Conservation (phyloP, 1,284 basidiomycete species). For the Jaminaea rosea region DNA sequence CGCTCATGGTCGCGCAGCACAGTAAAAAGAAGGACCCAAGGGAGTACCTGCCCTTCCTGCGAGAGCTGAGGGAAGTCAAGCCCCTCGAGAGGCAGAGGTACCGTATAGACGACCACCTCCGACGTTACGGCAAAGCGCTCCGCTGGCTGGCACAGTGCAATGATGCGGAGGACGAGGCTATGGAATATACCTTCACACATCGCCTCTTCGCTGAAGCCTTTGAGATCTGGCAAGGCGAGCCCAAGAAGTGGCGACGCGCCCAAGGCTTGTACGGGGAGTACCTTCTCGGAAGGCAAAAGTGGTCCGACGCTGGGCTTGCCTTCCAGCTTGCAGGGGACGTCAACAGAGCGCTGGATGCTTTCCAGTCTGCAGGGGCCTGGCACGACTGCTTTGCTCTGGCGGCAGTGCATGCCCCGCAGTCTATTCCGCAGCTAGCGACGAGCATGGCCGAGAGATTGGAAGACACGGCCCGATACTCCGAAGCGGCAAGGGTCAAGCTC, state of each 20-base stretch:
- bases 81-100: constrained; percentile 70
- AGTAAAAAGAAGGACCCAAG: constrained; percentile 94
- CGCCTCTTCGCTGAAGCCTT: constrained; percentile 54
- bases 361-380: constrained; percentile 30
- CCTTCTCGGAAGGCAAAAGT: constrained; percentile 74
- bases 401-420: constrained; percentile 34
- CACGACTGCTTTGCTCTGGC: constrained; percentile 26
- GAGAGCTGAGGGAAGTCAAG: constrained; percentile 72
- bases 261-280: constrained; percentile 72
- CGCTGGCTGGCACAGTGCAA: constrained; percentile 61
- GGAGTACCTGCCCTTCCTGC: constrained; percentile 93
- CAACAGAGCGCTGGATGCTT: constrained; percentile 29
- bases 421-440: constrained; percentile 50
- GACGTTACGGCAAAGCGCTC: constrained; percentile 67
- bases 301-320: constrained; percentile 62
- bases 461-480: constrained; percentile 66
- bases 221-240: constrained; percentile 12
- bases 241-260: constrained; percentile 10
- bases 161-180: constrained; percentile 67
- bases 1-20: constrained; percentile 91
- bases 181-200: constrained; percentile 70
- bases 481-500: constrained; percentile 73
- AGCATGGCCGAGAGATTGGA: constrained; percentile 53
- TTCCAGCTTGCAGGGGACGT: constrained; percentile 23
- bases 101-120: constrained; percentile 85